Percentiles rank a stretch among this genome's conserved stretches.
Conservation (phyloP, 495 filamentous ascomycete species). For the Delitschia confertaspora region DNA sequence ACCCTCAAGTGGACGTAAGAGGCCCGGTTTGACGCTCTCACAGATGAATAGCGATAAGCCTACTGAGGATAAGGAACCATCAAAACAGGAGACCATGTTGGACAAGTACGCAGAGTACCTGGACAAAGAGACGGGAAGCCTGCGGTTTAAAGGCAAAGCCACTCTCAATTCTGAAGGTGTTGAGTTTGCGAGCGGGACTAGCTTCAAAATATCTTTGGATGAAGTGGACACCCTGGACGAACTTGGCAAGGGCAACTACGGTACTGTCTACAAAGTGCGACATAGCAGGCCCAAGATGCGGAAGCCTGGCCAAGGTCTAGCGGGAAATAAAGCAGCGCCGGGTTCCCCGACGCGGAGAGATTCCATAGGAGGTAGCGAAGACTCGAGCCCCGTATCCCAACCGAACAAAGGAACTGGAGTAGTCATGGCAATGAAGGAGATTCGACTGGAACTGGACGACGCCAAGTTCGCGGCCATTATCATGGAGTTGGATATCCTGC, state of each 20-base stretch:
- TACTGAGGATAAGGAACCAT: constrained; percentile 12
- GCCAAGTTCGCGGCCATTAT: constrained; percentile 95
- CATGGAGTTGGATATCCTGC: constrained; percentile 94
- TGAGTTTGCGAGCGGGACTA: constrained; percentile 80
- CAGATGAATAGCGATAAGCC: constrained; percentile 31
- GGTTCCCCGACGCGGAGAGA: constrained; percentile 21
- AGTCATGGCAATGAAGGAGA: constrained; percentile 99
- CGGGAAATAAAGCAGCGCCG: constrained; percentile 44
- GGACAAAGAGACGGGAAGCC: constrained; percentile 78
- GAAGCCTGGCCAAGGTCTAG: constrained; percentile 67
- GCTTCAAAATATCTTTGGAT: constrained; percentile 89
- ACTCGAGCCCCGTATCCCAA: constrained; percentile 21
- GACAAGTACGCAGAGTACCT: constrained; percentile 89
- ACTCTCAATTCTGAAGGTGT: constrained; percentile 80
- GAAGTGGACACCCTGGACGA: constrained; percentile 94
- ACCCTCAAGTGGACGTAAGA: constrained; percentile 27
- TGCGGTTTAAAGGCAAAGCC: constrained; percentile 91
- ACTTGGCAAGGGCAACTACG: constrained; percentile 96
- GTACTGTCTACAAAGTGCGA: constrained; percentile 92
- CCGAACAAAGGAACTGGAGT: constrained; percentile 44
- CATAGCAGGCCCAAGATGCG: constrained; percentile 73
- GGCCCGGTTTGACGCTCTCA: constrained; percentile 33
- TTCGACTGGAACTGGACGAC: constrained; percentile 92
- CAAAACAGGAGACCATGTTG: constrained; percentile 55
- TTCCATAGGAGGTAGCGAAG: constrained; percentile 11